Evolutionary conservation across 768 basidiomycete genomes (phyloP).

Genomic region (Coprinopsis marcescibilis): DNA sequence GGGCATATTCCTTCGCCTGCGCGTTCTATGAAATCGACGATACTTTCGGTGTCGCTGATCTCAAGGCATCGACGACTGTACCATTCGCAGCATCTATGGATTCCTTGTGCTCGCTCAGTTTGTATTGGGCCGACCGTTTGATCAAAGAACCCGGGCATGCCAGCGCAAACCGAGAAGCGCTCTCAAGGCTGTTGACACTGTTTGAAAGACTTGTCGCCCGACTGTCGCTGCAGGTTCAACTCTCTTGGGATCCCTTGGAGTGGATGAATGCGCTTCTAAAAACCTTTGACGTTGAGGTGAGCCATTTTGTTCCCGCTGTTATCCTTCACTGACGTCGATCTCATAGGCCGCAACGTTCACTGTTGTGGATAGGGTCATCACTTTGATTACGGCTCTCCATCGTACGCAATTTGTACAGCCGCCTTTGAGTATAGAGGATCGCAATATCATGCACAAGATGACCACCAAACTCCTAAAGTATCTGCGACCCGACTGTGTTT

Average conservation of each 20-base stretch:
- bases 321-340: slow-evolving; percentile 7
- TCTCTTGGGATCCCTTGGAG: slow-evolving; percentile 54
- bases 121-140: slow-evolving; percentile 35
- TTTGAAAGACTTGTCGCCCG: slow-evolving; percentile 45
- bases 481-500: slow-evolving; percentile 55
- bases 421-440: slow-evolving; percentile 47
- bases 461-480: slow-evolving; percentile 68
- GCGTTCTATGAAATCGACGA: slow-evolving; percentile 48
- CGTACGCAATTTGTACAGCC: slow-evolving; percentile 46
- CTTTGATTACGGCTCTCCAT: slow-evolving; percentile 50
- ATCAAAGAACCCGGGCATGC: slow-evolving; percentile 25
- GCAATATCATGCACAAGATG: slow-evolving; percentile 53
- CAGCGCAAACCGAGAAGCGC: slow-evolving; percentile 39
- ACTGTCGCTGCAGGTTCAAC: slow-evolving; percentile 30
- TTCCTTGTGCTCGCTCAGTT: slow-evolving; percentile 43
- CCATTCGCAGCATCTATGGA: slow-evolving; percentile 60
- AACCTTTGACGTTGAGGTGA: slow-evolving; percentile 52
- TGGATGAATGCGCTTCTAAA: slow-evolving; percentile 60
- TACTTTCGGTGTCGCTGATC: slow-evolving; percentile 23
- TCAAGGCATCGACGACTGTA: slow-evolving; percentile 22
- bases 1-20: slow-evolving; percentile 53
- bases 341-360: slow-evolving; percentile 58
- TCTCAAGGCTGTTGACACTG: slow-evolving; percentile 46
- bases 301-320: slow-evolving; percentile 9
- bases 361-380: slow-evolving; percentile 57